Evolutionary conservation across 2,329 filamentous ascomycete species (phyloP).

Genomic region (Alternaria postmessia): DNA sequence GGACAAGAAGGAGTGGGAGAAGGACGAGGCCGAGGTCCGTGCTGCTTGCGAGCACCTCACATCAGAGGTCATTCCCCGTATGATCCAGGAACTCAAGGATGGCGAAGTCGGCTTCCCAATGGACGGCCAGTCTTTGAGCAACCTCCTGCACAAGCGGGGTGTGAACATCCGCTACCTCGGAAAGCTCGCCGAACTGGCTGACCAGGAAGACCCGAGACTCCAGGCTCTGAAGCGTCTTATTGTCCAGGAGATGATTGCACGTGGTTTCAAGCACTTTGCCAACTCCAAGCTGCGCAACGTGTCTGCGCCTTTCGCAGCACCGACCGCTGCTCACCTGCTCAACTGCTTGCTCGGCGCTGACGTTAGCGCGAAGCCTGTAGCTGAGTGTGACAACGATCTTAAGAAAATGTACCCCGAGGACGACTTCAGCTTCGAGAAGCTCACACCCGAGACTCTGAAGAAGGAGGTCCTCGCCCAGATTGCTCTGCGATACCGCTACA

Average conservation of each 20-base stretch:
- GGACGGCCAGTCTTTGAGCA: conserved; percentile 92
- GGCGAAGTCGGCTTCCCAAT: conserved; percentile 97
- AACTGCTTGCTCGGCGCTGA: conserved; percentile 88
- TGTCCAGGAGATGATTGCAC: conserved; percentile 91
- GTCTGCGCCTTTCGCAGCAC: conserved; percentile 79
- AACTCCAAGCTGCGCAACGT: conserved; percentile 81
- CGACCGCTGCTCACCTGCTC: conserved; percentile 84
- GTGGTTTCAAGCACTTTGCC: conserved; percentile 92
- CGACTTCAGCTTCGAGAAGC: conserved; percentile 80
- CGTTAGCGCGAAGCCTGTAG: conserved; percentile 77
- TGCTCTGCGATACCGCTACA: conserved; percentile 77
- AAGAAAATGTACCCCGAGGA: conserved; percentile 80
- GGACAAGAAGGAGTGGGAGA: conserved; percentile 82
- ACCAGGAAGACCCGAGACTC: conserved; percentile 69
- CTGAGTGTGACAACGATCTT: conserved; percentile 78
- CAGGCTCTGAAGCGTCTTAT: conserved; percentile 79
- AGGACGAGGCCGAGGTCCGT: conserved; percentile 89
- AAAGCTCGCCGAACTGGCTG: conserved; percentile 74
- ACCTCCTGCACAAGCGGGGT: conserved; percentile 92
- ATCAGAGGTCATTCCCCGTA: conserved; percentile 79
- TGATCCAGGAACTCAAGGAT: conserved; percentile 86
- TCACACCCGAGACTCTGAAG: conserved; percentile 76
- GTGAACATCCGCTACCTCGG: conserved; percentile 98
- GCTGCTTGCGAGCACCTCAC: conserved; percentile 81
- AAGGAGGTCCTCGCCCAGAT: conserved; percentile 76